Evolutionary conservation across 148 eudicot species (phyloP).

Genomic region (Camellia granthamiana): DNA sequence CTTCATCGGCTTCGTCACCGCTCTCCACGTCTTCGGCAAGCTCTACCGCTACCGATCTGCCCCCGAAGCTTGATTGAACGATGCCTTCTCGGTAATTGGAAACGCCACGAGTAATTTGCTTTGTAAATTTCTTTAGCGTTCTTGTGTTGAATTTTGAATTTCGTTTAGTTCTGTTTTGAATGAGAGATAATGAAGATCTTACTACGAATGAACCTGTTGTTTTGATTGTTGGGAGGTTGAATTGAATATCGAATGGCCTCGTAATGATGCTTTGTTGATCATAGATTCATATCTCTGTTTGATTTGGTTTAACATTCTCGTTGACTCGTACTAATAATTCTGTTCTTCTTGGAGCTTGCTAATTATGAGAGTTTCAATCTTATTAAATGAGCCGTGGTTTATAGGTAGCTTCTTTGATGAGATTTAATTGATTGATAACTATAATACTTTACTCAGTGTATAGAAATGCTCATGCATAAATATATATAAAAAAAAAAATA

Average conservation of each 20-base stretch:
- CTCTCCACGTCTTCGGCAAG: constrained; percentile 72
- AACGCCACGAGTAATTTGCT: constrained; percentile 1
- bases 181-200: constrained; percentile 6
- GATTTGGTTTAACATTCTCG: not conserved
- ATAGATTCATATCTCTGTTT: not conserved
- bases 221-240: not conserved
- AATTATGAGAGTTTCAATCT: not conserved
- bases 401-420: too few relatives aligned
- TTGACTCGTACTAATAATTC: not conserved
- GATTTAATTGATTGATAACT: too few relatives aligned
- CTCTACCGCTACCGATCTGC: constrained; percentile 51
- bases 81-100: not conserved
- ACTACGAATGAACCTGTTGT: not conserved
- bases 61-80: constrained; percentile 18
- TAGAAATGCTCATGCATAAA: too few relatives aligned
- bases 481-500: too few relatives aligned
- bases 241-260: not conserved
- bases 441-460: too few relatives aligned
- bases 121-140: not conserved
- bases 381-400: not conserved
- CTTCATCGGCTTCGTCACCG: constrained; percentile 67
- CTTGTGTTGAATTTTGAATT: not conserved
- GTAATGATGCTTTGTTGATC: not conserved
- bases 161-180: not conserved
- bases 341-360: not conserved